These are phyloP conservation scores for Knoxia roxburghii DNA, from an alignment of 257 asterid species.

Conservation along the genomic window DNA sequence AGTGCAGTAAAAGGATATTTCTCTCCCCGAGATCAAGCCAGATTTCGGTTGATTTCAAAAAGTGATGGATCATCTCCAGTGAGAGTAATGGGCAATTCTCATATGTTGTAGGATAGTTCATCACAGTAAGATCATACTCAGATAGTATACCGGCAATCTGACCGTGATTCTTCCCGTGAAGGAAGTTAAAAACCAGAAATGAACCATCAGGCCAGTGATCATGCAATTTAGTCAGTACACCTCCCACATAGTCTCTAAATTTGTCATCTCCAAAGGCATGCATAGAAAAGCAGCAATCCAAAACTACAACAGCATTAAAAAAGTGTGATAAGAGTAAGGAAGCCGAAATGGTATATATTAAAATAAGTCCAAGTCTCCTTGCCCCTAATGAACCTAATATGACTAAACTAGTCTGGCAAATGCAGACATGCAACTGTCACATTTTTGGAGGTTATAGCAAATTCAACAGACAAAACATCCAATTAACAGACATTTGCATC, in stretches of 20 bases:
- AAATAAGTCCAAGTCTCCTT: not conserved
- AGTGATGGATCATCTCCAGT: slow-evolving; percentile 59
- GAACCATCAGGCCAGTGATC: slow-evolving; percentile 52
- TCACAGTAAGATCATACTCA: slow-evolving; percentile 35
- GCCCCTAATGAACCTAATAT: not conserved
- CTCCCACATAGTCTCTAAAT: slow-evolving; percentile 34
- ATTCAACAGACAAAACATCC: too few relatives aligned
- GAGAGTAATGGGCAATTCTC: slow-evolving; percentile 48
- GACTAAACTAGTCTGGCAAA: not conserved
- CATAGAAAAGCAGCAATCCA: slow-evolving; percentile 58
- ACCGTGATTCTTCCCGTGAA: slow-evolving; percentile 35
- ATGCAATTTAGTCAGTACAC: slow-evolving; percentile 41
- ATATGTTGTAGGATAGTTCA: slow-evolving; percentile 41
- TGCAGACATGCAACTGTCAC: not conserved
- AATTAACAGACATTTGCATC: too few relatives aligned
- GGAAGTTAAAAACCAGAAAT: slow-evolving; percentile 52
- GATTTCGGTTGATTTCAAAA: slow-evolving; percentile 48
- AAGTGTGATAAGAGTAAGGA: not conserved
- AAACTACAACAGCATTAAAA: slow-evolving; percentile 41
- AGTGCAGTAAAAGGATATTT: slow-evolving; percentile 61
- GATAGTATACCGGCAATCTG: slow-evolving; percentile 30
- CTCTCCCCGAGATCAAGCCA: slow-evolving; percentile 56
- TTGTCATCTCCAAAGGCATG: slow-evolving; percentile 31
- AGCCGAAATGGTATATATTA: too few relatives aligned
- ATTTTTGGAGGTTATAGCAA: not conserved